Percentiles rank a stretch among this genome's conserved stretches.
These are phyloP conservation scores for Ophioceras dolichostomum DNA, from an alignment of 2,329 filamentous ascomycete genomes.

Conservation along the genomic window DNA sequence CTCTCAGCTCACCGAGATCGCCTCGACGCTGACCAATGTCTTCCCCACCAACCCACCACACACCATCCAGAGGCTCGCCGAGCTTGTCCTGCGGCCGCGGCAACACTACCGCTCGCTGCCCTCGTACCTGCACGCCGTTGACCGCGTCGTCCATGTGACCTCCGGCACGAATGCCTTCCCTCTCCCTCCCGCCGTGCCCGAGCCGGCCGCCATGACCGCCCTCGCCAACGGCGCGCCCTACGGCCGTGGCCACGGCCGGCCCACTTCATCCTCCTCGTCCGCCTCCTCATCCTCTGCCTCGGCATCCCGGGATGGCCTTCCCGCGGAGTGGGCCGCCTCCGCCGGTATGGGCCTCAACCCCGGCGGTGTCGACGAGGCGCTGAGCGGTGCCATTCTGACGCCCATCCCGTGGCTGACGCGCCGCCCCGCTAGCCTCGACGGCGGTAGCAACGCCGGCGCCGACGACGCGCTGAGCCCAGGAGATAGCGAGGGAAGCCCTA, in stretches of 20 bases:
- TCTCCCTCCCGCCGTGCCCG: conserved; percentile 54
- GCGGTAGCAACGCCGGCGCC: too few species aligned
- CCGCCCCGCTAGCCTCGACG: conserved; percentile 1
- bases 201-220: conserved; percentile 37
- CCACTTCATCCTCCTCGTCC: conserved; percentile 13
- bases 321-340: conserved; percentile 5
- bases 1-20: conserved; percentile 49
- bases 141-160: conserved; percentile 83
- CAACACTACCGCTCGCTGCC: conserved; percentile 72
- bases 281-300: conserved; percentile 20
- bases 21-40: conserved; percentile 44
- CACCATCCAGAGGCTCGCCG: conserved; percentile 82
- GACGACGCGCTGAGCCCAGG: conserved; percentile 2
- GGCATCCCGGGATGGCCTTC: conserved; percentile 9
- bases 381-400: conserved; percentile 83
- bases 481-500: background rate
- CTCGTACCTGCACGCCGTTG: conserved; percentile 79
- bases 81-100: conserved; percentile 67
- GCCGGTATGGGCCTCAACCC: conserved; percentile 23
- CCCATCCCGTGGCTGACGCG: conserved; percentile 75
- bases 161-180: conserved; percentile 73
- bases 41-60: conserved; percentile 75
- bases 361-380: conserved; percentile 73
- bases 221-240: conserved; percentile 51
- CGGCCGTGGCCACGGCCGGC: too few species aligned